phyloP scores from a whole-genome alignment of 139 green algal species.

The Tetraselmis chui region DNA sequence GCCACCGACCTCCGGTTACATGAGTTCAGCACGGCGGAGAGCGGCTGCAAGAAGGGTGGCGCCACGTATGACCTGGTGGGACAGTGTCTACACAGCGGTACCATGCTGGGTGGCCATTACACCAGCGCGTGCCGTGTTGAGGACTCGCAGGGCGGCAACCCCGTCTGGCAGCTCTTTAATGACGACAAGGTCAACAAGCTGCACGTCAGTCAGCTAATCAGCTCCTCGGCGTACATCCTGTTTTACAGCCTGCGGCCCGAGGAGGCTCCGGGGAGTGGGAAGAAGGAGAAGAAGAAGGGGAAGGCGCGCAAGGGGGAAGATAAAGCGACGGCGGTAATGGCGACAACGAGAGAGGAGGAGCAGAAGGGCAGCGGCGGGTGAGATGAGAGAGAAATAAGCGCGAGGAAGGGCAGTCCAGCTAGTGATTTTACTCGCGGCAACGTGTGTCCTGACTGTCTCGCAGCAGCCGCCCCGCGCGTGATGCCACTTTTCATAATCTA shows the following conservation, averaged over 20 bases:
- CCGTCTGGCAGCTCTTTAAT: conserved; percentile 29
- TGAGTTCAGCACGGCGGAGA: not conserved
- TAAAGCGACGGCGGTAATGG: too few species aligned
- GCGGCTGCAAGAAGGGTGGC: too few species aligned
- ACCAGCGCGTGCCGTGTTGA: conserved; percentile 25
- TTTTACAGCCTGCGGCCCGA: conserved; percentile 23
- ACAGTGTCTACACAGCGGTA: not conserved
- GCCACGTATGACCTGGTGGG: not conserved
- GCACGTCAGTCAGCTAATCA: conserved; percentile 10
- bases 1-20: not conserved
- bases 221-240: conserved; percentile 31
- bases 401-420: not conserved
- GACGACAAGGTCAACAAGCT: conserved; percentile 27
- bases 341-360: too few species aligned
- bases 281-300: not conserved
- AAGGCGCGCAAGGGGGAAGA: too few species aligned
- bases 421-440: not conserved
- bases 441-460: not conserved
- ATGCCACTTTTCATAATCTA: too few species aligned
- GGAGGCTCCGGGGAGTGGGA: not conserved
- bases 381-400: not conserved
- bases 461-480: not conserved
- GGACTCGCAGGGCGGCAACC: not conserved
- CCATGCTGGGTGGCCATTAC: conserved; percentile 37
- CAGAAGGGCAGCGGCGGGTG: not conserved